These are phyloP conservation scores for Starmerella gropengiesseri DNA, from an alignment of 805 yeast genomes.

Conservation along the genomic window DNA sequence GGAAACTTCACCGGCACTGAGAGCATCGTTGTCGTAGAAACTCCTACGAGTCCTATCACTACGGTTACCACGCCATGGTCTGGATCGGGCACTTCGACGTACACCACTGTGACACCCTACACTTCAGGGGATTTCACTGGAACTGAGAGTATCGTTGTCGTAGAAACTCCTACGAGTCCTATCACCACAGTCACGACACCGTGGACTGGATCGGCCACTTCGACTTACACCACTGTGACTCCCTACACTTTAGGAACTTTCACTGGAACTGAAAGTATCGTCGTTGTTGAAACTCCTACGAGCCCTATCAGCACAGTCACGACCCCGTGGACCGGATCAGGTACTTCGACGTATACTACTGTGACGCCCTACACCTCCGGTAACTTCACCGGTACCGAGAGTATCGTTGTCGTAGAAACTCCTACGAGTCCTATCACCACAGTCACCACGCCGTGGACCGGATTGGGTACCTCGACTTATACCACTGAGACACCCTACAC, in stretches of 20 bases:
- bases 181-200: neutral
- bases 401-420: no score
- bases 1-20: neutral
- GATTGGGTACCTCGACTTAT: no score
- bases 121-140: neutral
- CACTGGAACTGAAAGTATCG: no score
- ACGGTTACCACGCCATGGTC: neutral
- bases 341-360: no score
- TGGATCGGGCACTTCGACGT: neutral
- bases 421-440: no score
- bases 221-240: neutral
- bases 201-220: neutral
- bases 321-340: no score
- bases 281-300: no score
- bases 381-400: neutral
- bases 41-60: neutral
- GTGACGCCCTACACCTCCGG: neutral
- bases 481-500: no score
- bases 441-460: no score
- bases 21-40: neutral
- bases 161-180: neutral
- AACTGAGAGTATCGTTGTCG: neutral
- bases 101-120: neutral
- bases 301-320: no score
- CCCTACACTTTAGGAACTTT: no score